Base-by-base conservation (phyloP, 2,329 filamentous ascomycete genomes). In the Colletotrichum sidae region DNA sequence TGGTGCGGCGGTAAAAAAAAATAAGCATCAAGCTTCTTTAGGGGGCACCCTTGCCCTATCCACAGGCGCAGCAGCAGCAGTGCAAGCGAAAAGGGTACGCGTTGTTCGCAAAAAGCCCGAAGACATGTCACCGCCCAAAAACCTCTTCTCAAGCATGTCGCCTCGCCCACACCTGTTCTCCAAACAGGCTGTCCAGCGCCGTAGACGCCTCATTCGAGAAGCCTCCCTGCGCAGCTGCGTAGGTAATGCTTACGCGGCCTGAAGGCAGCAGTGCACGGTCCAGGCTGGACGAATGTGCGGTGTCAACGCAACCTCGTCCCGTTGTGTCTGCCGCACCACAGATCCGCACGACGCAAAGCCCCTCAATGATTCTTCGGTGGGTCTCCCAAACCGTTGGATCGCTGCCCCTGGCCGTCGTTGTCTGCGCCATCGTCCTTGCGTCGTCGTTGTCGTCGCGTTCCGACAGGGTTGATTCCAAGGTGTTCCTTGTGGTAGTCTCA, bases 401-500 rank as follows among this genome's bases (percentile, higher is more conserved):
- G 52, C 63, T 53, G 33, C 46, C 47, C 59, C 58, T 57, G 34
- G 17, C 12, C 17, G 35, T 42, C 35, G 15, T 12, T 49, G 33
- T 51, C 25, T 53, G 53, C 47, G 33, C 51, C 63, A 38, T 63
- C 52, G 47, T 55, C 53, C 15, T 50, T 42, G 8, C 54, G 60
- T 45, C 50, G 60, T 59, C 45, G 25, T 38, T 39, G 54, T 54
- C 38, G 60, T 65, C 60, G 60, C 44, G 60, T 60, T 55, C 60
- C 46, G 41, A 49, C 52, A 53, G 47, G 58, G 41, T 65, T 67
- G 25, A 51, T 25, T 55, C 55, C 62, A 55, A 69, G 68, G 34
- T 34, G 34, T 56, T 66, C 42, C 59, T 57, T 49, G 47, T 17
- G 15, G 49, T 17, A 12, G 15, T 11, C 50, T 74, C 70, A 72